Evolutionary conservation across 129 eudicot species (phyloP), one percentile per base, ranked within the genome.

Genomic region (Pittosporum tobira): DNA sequence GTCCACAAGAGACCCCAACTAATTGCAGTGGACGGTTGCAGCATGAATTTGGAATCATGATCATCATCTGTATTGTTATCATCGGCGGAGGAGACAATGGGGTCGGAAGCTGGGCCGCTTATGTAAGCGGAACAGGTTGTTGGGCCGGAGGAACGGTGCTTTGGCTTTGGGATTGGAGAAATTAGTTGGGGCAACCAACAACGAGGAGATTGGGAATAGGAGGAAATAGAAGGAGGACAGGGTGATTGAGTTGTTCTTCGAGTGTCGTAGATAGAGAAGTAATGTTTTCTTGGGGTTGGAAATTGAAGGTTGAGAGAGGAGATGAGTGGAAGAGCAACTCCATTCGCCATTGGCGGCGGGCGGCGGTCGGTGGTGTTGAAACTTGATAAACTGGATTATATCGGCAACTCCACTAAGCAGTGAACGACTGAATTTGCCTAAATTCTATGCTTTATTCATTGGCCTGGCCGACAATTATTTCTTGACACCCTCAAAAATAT

Each of bases 71-170:
- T 21, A 54, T 76, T 77, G 13, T 84, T 76, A 45, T 78, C 94
- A 43, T 79, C 78, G 26, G 69, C 78, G 26, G 69, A 66, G 25
- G 71, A 68, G 34, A 77, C 37, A 51, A 71, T 75, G 23, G 91
- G 80, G 64, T 86, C 98, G 29, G 87, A 83, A 42, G 89, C 95
- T 7, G 95, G 95, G 40, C 95, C 93, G 1, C 84, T 61, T 5
- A 85, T 74, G 56, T 85, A 79, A 47, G 93, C 95, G 18, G 70
- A 61, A 19, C 61, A 31, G 40, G 71, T 19, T 61, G 26, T 53
- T 37, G 67, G 20, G 37, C 8, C 48, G 12, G 78, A 43, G 37
- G 38, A n/a, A n/a, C n/a, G n/a, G n/a, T n/a, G n/a, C n/a, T n/a
- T n/a, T n/a, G n/a, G 58, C 18, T 9, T n/a, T 5, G 57, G 51